A percentile compares a stretch with the other conserved stretches of the same genome.
phyloP scores from a whole-genome alignment of 108 stramenopile genomes.

The Conticribra guillardii region DNA sequence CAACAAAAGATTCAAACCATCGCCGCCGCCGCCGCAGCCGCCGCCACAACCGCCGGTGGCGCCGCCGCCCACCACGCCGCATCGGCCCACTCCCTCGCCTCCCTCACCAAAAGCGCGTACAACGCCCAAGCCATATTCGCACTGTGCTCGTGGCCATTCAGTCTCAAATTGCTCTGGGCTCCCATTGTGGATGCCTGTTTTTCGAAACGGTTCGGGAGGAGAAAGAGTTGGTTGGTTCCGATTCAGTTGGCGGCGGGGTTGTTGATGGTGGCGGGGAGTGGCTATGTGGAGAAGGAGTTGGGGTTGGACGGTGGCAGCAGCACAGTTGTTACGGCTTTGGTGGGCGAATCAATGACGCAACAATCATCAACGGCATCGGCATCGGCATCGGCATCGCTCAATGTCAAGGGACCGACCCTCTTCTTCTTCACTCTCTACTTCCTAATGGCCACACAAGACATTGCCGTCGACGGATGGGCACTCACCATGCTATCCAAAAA shows the following conservation, averaged over 20 bases:
- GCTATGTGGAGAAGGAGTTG: constrained; percentile 83
- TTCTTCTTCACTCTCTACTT: constrained; percentile 97
- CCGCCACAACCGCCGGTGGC: constrained; percentile 33
- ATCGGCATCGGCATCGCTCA: constrained; percentile 27
- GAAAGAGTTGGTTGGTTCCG: constrained; percentile 98
- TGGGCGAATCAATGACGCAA: no score
- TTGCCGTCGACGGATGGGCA: constrained; percentile 99
- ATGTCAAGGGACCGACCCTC: constrained; percentile 83
- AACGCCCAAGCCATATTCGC: constrained; percentile 96
- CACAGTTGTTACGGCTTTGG: no score
- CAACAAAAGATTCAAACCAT: constrained; percentile 90
- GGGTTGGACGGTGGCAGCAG: no score
- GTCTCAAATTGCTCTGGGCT: constrained; percentile 97
- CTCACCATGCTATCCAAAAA: constrained; percentile 96
- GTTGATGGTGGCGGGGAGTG: constrained; percentile 79
- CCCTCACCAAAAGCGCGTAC: constrained; percentile 77
- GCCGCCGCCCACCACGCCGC: constrained; percentile 32
- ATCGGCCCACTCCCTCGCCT: constrained; percentile 35
- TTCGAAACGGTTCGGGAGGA: constrained; percentile 84
- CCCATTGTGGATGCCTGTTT: constrained; percentile 98
- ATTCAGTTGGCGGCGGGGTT: constrained; percentile 93
- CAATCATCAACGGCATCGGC: background rate
- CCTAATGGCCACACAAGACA: constrained; percentile 99
- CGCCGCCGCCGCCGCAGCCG: constrained; percentile 40
- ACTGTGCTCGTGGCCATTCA: constrained; percentile 96